These are phyloP conservation scores for Alternaria arbusti DNA, from an alignment of 2,329 filamentous ascomycete genomes.

Conservation along the genomic window DNA sequence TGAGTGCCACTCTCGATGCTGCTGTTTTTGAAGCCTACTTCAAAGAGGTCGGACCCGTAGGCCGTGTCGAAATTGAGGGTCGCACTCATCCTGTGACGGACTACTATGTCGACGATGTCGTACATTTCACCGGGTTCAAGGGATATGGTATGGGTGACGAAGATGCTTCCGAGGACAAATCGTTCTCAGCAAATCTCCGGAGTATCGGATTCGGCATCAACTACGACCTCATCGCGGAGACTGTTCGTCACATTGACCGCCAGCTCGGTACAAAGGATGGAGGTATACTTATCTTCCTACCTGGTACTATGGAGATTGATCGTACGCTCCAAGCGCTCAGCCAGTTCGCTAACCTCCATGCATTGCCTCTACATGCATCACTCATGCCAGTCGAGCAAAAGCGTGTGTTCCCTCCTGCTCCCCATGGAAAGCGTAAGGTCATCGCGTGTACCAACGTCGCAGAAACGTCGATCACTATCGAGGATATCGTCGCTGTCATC, in stretches of 20 bases:
- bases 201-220: constrained; percentile 79
- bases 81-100: constrained; percentile 90
- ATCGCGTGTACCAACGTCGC: constrained; percentile 96
- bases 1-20: constrained; percentile 95
- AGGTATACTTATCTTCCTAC: constrained; percentile 93
- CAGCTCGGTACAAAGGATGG: constrained; percentile 77
- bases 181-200: constrained; percentile 50
- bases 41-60: constrained; percentile 71
- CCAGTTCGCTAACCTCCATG: constrained; percentile 71
- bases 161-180: constrained; percentile 57
- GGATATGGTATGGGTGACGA: constrained; percentile 56
- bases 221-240: constrained; percentile 82
- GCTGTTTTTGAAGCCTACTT: constrained; percentile 87
- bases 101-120: constrained; percentile 86
- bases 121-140: constrained; percentile 77
- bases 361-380: constrained; percentile 89
- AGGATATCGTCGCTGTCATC: constrained; percentile 94
- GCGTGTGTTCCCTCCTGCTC: constrained; percentile 79
- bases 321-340: constrained; percentile 74
- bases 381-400: constrained; percentile 88
- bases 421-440: constrained; percentile 83
- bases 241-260: constrained; percentile 80
- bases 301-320: constrained; percentile 90
- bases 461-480: constrained; percentile 97
- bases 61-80: constrained; percentile 83